Evolutionary conservation across 306 rosid species (phyloP), one percentile per base, ranked within the genome.

Genomic region (Vigna reflexopilosa): DNA sequence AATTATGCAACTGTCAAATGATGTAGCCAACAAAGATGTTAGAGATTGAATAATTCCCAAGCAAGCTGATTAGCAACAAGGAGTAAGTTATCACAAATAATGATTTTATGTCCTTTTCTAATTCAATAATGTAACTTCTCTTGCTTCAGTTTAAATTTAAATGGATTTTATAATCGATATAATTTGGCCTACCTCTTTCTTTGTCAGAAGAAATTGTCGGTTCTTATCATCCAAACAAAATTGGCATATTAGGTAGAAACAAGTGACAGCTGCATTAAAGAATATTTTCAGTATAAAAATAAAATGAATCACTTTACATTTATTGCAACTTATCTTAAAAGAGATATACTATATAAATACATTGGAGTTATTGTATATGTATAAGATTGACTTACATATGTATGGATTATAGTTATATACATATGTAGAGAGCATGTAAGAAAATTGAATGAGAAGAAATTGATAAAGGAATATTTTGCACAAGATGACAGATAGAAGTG

Each of bases 131-230:
- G 40, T 9, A 45, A 45, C 24, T 15, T 57, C 36, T 58, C 52
- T 28, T 57, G 68, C 58, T 74, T 58, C 19, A 59, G 6, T 73
- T 73, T 4, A 8, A 14, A 36, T 34, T 67, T 52, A 19, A 7
- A 45, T 68, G 64, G 55, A 51, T 2, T 71, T 34, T 34, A 30
- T 26, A 44, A 26, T 19, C 8, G 24, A 5, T 10, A 30, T 50
- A 70, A 28, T 26, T 70, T 70, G 61, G 62, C 30, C 28, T 9
- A 58, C 9, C 48, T 61, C 78, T 73, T 17, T 16, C 32, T 61
- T 32, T 19, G 70, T 75, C 70, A 75, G 79, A 61, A 47, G 20
- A 14, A 49, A 61, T 26, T 75, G 49, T 75, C 19, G 30, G 54
- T 57, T 57, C 57, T n/a, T 42, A 44, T 24, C 69, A 57, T 57